These are phyloP conservation scores for Pilaira anomala DNA, from an alignment of 192 early-diverging fungal genomes.

Conservation along the genomic window DNA sequence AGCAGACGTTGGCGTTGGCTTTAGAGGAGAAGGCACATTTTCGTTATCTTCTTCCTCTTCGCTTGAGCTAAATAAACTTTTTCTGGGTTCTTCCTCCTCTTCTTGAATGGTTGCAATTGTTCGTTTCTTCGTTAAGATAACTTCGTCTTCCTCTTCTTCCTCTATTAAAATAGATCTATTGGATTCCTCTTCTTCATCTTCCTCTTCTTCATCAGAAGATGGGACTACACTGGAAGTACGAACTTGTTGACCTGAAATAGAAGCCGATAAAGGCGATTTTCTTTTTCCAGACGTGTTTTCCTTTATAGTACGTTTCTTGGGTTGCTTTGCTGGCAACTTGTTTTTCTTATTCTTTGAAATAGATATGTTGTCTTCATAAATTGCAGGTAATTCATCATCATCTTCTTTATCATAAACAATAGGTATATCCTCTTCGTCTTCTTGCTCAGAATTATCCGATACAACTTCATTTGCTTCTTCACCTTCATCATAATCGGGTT, in stretches of 20 bases:
- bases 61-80: background rate
- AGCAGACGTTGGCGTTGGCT: too few relatives aligned
- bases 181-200: background rate
- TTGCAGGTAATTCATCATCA: background rate
- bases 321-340: background rate
- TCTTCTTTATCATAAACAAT: constrained; percentile 3
- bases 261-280: background rate
- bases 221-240: constrained; percentile 21
- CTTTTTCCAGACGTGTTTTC: background rate
- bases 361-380: background rate
- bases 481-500: background rate
- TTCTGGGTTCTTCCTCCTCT: background rate
- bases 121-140: background rate
- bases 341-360: background rate
- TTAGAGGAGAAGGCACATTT: background rate
- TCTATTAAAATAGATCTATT: background rate
- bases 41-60: background rate
- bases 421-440: constrained; percentile 2
- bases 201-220: constrained; percentile 25
- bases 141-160: background rate
- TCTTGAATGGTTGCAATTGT: background rate
- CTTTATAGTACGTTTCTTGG: background rate
- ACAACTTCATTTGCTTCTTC: background rate
- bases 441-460: background rate
- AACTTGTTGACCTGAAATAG: background rate